These are phyloP conservation scores for Pyricularia sp. DNA, from an alignment of 2,329 filamentous ascomycete genomes.

Conservation along the genomic window DNA sequence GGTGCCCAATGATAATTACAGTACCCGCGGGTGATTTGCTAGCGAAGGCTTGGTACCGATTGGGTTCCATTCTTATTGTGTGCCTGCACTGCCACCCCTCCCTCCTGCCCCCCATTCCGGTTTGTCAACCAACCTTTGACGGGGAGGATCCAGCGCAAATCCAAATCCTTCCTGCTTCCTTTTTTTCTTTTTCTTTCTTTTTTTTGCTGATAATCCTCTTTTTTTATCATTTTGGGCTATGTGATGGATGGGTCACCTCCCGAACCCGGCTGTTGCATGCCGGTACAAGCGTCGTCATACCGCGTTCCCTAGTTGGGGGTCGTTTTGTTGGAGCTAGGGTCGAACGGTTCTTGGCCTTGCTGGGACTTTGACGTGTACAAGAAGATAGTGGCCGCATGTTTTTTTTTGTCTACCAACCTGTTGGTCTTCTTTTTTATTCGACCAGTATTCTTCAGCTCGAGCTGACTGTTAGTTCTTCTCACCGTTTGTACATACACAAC, in stretches of 20 bases:
- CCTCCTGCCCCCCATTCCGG: background rate
- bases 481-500: background rate
- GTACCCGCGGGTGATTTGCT: background rate
- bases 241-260: background rate
- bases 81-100: background rate
- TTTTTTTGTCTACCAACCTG: background rate
- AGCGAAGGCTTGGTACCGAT: background rate
- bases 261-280: background rate
- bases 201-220: background rate
- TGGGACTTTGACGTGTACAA: background rate
- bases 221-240: background rate
- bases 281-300: background rate
- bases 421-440: background rate
- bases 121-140: background rate
- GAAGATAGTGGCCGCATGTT: background rate
- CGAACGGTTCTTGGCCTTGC: background rate
- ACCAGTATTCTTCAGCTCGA: background rate
- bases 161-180: no score
- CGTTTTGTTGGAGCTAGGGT: background rate
- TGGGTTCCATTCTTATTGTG: background rate
- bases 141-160: background rate
- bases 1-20: background rate
- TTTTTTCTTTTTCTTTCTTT: no score
- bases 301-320: background rate
- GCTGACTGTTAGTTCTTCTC: background rate